Base-by-base conservation (phyloP, 257 asterid species). In the Nicotiana otophora region DNA sequence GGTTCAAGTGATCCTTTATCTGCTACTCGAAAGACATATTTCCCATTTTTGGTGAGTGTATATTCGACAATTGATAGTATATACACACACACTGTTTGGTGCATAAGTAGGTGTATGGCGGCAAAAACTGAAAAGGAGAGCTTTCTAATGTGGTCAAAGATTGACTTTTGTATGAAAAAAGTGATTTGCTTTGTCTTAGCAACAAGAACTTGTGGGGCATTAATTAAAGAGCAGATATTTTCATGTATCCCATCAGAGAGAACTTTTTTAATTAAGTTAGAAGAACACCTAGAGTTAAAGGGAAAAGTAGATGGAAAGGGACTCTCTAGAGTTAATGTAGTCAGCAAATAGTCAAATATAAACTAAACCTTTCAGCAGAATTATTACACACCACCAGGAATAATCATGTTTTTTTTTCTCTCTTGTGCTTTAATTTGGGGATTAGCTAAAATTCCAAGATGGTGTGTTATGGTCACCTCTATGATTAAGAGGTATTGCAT, bases 71-170 rank as follows among this genome's bases (percentile, higher is more conserved):
- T 20, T 42, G 78, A 20, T 70, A 39, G 78, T 42, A 42, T 70
- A 51, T 12, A 72, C 61, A 42, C 61, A 42, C 60, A 10, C 12
- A 72, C 5, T 72, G 61, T 12, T 72, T 72, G 78, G 78, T 72
- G 78, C n/a, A 72, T 23, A 72, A 46, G 61, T 46, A 72, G 78
- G 78, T 72, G 78, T 72, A 72, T 46, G 78, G 3, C 78, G 61
- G 78, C 78, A 46, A 72, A 72, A 72, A 26, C 14, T 72, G 61
- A 72, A 12, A 72, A 26, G 36, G 60, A 46, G 7, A 46, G 31
- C 31, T 23, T 72, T 72, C 34, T 20, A 70, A 23, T 72, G 4
- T 72, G 78, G 78, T 72, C 78, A 72, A 72, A 72, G 78, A 46
- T 72, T 72, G 78, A 72, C 61, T 72, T 72, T 46, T 72, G 20